Base-by-base conservation (phyloP, 192 early-diverging fungal genomes). In the Umbelopsis isabellina region DNA sequence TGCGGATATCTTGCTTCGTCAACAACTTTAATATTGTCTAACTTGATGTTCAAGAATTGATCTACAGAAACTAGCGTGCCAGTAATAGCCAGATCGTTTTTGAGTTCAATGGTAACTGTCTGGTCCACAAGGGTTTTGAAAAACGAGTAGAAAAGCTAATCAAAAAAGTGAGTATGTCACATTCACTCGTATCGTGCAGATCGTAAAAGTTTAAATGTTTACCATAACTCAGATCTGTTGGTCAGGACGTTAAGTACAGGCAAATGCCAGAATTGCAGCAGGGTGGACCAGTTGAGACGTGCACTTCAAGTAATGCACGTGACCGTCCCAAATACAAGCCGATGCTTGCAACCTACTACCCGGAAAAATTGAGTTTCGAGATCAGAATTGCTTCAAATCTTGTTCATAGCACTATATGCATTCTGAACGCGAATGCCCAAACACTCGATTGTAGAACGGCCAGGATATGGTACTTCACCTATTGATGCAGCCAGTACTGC, bases 61-160 rank as follows among this genome's bases (percentile, higher is more conserved):
- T 99, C 98, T 9, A 99, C 98, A 2, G 97, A 98, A 25, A 97
- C 93, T 27, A 99, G 84, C 25, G 89, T 91, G 15, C 98, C 98
- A 35, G 84, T 88, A 52, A 99, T 95, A 18, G 91, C 87, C 67
- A 99, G 77, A 82, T 99, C 98, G 74, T 99, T 99, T 84, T 99
- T 99, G 71, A 99, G 88, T 84, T 99, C 98, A 10, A 99, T 92
- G 9, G 94, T 96, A 20, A 99, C 96, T 66, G 89, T 81, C 74
- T 97, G 92, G 11, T 95, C 96, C 23, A 99, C 93, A 22, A 98
- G 88, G 1, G 97, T 99, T 81, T 99, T 99, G 88, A 99, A 99
- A 75, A 99, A 98, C 35, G 96, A 98, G 80, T 98, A 99, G 73
- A 99, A 99, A n/a, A 99, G 84, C 96, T 97, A 76, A 4, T 41